Base-by-base conservation (phyloP, 441 rosid species). In the Gossypium aridum region DNA sequence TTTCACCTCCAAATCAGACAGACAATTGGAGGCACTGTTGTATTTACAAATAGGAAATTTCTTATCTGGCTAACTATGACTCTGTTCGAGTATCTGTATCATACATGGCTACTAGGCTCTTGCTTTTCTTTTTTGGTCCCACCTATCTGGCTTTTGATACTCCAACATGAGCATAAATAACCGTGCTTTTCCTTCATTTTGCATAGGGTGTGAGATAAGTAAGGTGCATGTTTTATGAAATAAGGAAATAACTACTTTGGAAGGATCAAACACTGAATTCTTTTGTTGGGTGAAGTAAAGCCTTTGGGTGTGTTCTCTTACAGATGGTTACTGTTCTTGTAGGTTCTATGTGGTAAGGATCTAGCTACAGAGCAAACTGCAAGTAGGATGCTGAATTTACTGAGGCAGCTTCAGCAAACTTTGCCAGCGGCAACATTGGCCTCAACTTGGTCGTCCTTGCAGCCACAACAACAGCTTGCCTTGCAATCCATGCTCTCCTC, bases 391-490 rank as follows among this genome's bases (percentile, higher is more conserved):
- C 85, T 94, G 7, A 88, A 80, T 82, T 76, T 92, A 79, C 83
- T 91, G 81, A 87, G 91, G 81, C 94, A 93, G 81, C 97, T 95
- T 61, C 96, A 92, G 85, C 97, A 90, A 82, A 90, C 98, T 6
- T 82, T 94, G 73, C 98, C 98, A n/a, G 92, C 98, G 2, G 79
- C 90, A 20, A 86, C 97, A 16, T 82, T 94, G 85, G 97, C 98
- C 49, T 90, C 96, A 34, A 94, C 97, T 28, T 89, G 92, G 97
- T 90, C 98, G 67, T 74, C 94, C 57, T 78, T 95, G 84, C 95
- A 90, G 77, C 99, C 99, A 1, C 97, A 95, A 79, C 99, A 93
- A 68, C 98, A 91, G 83, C 86, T 91, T 54, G 96, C 97, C 3
- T 82, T 89, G 81, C 98, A 93, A 78, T 80, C 98, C 67, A 86